Evolutionary conservation across 1,284 basidiomycete species (phyloP).

Genomic region (Takashimella tepidaria): DNA sequence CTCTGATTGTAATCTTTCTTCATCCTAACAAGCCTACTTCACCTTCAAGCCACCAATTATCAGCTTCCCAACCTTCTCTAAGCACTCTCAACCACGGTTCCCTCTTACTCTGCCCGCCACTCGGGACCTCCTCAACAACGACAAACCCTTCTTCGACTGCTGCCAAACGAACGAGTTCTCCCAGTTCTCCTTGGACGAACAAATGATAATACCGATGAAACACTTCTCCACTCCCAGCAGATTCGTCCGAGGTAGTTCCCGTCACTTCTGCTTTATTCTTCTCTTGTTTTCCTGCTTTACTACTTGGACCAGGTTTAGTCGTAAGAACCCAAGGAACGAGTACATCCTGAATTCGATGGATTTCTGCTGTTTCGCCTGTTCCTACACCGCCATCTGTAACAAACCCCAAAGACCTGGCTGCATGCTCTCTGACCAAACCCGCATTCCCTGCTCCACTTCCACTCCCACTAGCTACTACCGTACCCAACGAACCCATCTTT

Average conservation of each 20-base stretch:
- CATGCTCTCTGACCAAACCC: no score
- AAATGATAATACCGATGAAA: constrained; percentile 91
- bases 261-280: background rate
- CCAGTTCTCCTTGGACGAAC: constrained; percentile 74
- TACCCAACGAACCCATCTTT: constrained; percentile 52
- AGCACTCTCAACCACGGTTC: constrained; percentile 58
- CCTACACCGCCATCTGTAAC: background rate
- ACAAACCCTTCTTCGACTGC: constrained; percentile 57
- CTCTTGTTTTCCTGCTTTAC: no score
- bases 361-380: background rate
- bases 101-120: constrained; percentile 7
- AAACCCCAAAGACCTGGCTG: background rate
- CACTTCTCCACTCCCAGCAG: constrained; percentile 44
- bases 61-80: constrained; percentile 71
- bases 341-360: constrained; percentile 54
- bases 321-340: constrained; percentile 64
- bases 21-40: constrained; percentile 29
- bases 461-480: constrained; percentile 4
- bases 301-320: constrained; percentile 6
- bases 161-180: constrained; percentile 58
- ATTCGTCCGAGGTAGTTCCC: background rate
- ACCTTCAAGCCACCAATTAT: constrained; percentile 49
- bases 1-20: no score
- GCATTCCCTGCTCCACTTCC: background rate
- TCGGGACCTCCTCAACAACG: constrained; percentile 9